These are phyloP conservation scores for Calonectria naviculata DNA, from an alignment of 2,329 filamentous ascomycete species.

Conservation along the genomic window DNA sequence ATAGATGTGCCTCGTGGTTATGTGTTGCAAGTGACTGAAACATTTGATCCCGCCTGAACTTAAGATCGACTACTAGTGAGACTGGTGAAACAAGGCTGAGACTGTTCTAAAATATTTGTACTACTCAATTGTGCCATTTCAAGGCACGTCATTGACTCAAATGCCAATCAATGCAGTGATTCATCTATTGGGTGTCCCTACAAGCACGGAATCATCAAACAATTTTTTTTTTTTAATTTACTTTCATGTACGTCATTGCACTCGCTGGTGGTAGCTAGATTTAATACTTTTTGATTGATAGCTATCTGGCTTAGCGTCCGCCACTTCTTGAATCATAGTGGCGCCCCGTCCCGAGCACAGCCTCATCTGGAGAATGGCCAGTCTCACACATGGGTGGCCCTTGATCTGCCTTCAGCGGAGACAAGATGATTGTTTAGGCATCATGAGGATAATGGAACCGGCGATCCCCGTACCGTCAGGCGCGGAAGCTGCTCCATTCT, in stretches of 20 bases:
- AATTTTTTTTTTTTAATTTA: no score
- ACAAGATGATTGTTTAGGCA: not conserved
- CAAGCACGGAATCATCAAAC: not conserved
- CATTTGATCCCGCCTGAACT: not conserved
- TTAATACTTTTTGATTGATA: not conserved
- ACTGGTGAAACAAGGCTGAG: not conserved
- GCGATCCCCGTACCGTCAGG: not conserved
- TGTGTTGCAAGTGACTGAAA: not conserved
- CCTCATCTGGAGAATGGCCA: not conserved
- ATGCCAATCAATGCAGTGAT: not conserved
- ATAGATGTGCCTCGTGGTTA: not conserved
- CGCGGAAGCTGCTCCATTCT: not conserved
- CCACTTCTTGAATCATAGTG: not conserved
- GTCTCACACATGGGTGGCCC: not conserved
- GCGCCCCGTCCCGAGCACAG: not conserved
- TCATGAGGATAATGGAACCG: not conserved
- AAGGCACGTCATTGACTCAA: not conserved
- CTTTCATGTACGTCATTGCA: no score
- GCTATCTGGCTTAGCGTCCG: not conserved
- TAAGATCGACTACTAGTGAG: not conserved
- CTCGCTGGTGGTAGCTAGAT: no score
- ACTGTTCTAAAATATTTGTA: not conserved
- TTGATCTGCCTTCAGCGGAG: not conserved
- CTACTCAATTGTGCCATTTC: not conserved
- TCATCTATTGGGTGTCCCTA: no score